Evolutionary conservation across 768 basidiomycete genomes (phyloP).

Genomic region (Boletus subparvulus): DNA sequence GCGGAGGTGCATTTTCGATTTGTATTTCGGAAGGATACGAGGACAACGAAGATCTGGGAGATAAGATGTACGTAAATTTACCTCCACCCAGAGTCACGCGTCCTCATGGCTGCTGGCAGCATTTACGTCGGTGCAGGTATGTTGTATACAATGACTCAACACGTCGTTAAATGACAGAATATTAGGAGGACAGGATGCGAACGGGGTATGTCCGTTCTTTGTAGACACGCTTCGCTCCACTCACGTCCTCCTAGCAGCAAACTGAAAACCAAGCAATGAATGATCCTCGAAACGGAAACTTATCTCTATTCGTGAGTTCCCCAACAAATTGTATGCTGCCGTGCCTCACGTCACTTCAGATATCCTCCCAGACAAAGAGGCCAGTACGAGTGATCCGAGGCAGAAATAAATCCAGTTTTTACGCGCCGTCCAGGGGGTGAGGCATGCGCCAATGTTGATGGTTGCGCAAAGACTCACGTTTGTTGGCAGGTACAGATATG

Average conservation of each 20-base stretch:
- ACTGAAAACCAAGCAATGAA: constrained; percentile 24
- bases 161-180: background rate
- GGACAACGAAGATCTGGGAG: constrained; percentile 40
- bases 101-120: constrained; percentile 22
- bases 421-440: constrained; percentile 27
- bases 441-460: background rate
- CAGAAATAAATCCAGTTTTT: constrained; percentile 9
- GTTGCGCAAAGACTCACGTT: background rate
- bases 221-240: background rate
- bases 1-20: constrained; percentile 40
- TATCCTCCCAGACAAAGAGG: constrained; percentile 27
- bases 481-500: constrained; percentile 30
- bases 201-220: constrained; percentile 13
- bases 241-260: constrained; percentile 22
- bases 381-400: constrained; percentile 44
- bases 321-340: background rate
- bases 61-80: constrained; percentile 33
- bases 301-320: constrained; percentile 17
- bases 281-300: constrained; percentile 11
- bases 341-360: constrained; percentile 16
- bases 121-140: constrained; percentile 35
- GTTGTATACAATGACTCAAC: background rate
- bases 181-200: constrained; percentile 25
- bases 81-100: background rate
- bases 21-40: constrained; percentile 43